phyloP scores from a whole-genome alignment of 345 rosid species.

The Lumnitzera racemosa region DNA sequence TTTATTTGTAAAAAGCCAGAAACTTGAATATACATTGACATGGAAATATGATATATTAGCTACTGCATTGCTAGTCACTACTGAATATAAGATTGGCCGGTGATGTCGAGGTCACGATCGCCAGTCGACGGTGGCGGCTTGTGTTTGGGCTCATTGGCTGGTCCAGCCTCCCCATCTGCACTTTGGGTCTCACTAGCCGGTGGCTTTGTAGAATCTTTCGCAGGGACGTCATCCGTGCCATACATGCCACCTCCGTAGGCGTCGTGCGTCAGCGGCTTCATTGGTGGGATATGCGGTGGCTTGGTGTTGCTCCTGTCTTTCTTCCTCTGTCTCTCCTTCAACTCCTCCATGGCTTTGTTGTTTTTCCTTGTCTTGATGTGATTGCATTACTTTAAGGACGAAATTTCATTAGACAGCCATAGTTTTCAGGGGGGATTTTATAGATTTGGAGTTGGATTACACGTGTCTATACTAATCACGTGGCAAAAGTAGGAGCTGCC shows the following conservation, averaged over 20 bases:
- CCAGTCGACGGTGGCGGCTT: constrained; percentile 50
- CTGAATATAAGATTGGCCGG: constrained; percentile 69
- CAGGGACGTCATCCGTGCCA: constrained; percentile 24
- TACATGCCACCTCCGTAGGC: constrained; percentile 71
- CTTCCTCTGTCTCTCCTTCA: constrained; percentile 14
- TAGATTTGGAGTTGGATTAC: no score
- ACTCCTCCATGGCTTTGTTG: constrained; percentile 22
- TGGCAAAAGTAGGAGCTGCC: no score
- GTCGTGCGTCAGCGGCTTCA: constrained; percentile 45
- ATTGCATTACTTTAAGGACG: no score
- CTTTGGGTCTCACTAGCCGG: constrained; percentile 60
- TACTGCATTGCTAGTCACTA: not conserved
- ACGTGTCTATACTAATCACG: no score
- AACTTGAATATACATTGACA: not conserved
- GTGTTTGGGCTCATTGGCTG: constrained; percentile 29
- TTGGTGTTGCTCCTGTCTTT: constrained; percentile 14
- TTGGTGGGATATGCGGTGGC: constrained; percentile 34
- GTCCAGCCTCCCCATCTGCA: constrained; percentile 46
- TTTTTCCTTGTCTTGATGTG: not conserved
- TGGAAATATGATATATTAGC: not conserved
- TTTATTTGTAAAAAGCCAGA: not conserved
- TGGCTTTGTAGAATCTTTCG: constrained; percentile 12
- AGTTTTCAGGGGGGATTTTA: no score
- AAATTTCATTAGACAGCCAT: no score
- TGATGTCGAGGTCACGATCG: constrained; percentile 50